phyloP scores from a whole-genome alignment of 2,329 filamentous ascomycete genomes.

The Cercospora berteroae region DNA sequence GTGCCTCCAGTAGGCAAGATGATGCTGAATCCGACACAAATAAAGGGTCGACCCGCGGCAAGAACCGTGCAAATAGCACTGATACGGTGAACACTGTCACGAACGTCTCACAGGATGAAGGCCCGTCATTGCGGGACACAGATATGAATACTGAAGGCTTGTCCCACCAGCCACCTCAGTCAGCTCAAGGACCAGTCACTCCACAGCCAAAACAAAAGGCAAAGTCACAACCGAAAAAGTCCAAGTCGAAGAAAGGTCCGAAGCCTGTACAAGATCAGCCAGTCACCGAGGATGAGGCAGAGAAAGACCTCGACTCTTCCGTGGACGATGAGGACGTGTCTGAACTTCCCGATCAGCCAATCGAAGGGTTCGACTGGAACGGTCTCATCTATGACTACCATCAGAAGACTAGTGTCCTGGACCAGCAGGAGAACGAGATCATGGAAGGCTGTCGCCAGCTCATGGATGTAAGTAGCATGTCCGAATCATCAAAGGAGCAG shows the following conservation, averaged over 20 bases:
- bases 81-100: constrained; percentile 5
- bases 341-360: constrained; percentile 29
- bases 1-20: constrained; percentile 1
- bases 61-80: constrained; percentile 2
- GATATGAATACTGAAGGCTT: background rate
- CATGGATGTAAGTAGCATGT: constrained; percentile 54
- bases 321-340: constrained; percentile 21
- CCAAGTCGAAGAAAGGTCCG: background rate
- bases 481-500: background rate
- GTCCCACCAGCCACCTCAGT: constrained; percentile 12
- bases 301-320: constrained; percentile 4
- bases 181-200: constrained; percentile 5
- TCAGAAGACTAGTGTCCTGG: constrained; percentile 61
- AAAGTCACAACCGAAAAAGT: background rate
- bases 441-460: constrained; percentile 42
- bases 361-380: constrained; percentile 70
- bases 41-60: constrained; percentile 2
- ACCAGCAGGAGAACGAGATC: constrained; percentile 59
- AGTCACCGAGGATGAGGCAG: background rate
- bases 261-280: background rate
- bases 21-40: background rate
- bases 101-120: constrained; percentile 11
- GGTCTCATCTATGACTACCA: constrained; percentile 71
- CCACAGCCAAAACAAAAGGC: background rate
- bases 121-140: background rate